Base-by-base conservation (phyloP, 345 rosid species). In the Pugionium cornutum region DNA sequence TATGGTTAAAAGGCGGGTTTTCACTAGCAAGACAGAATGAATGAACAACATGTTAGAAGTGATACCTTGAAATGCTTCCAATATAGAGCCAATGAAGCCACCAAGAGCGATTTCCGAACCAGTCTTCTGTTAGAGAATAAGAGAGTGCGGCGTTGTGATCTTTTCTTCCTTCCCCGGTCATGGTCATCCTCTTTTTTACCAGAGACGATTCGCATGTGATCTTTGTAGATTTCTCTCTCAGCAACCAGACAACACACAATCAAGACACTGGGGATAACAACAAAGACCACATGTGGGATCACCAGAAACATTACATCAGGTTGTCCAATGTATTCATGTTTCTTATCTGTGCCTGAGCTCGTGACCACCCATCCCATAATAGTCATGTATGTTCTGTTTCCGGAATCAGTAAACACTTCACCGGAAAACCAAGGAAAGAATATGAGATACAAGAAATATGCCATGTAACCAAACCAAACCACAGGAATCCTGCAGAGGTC, bases 251-350 rank as follows among this genome's bases (percentile, higher is more conserved):
- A 81, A 48, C 66, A 83, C 4, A 66, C 58, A 30, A 80, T 67
- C 58, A 88, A 72, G 53, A 81, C 78, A 45, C 87, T 65, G 0
- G 97, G 98, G 43, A 86, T 67, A 32, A 89, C 85, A 60, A 83
- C 85, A 51, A 83, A 86, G 33, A 83, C 4, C 41, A 92, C 69
- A 81, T 89, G 97, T 28, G 98, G 92, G 71, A 92, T 77, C 73
- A 89, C 92, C 42, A 89, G 57, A 53, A 92, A 86, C 89, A 92
- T 83, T 10, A 94, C 63, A 81, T 94, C 96, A 0, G 96, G 96
- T 67, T 71, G 79, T 58, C 96, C 97, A 36, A 88, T 47, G 70
- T 81, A 85, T 30, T 77, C 80, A 28, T 78, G 86, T 6, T 68
- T 81, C 76, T 40, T 73, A 29, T 58, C 62, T 31, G 39, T 30